A percentile compares a stretch with the other conserved stretches of the same genome.
Evolutionary conservation across 148 eudicot species (phyloP).

Genomic region (Linanthus parryae): DNA sequence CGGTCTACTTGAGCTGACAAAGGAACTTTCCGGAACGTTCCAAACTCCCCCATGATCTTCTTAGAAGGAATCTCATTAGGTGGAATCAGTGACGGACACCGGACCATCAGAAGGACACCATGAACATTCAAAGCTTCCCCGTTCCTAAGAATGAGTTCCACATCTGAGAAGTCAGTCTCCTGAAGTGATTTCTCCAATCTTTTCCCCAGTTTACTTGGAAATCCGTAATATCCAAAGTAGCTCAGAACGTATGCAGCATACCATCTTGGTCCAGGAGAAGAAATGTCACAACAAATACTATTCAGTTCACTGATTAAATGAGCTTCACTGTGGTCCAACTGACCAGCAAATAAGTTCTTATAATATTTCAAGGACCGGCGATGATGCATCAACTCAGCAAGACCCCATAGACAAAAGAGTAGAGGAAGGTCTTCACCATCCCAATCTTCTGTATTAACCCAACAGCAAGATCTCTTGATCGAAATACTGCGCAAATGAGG

Average conservation of each 20-base stretch:
- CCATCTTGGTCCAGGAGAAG: constrained; percentile 61
- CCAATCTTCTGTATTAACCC: constrained; percentile 47
- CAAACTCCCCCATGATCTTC: constrained; percentile 13
- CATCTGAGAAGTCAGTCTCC: constrained; percentile 50
- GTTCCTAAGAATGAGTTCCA: constrained; percentile 41
- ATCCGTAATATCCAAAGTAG: constrained; percentile 58
- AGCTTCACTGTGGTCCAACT: constrained; percentile 27
- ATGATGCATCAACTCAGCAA: constrained; percentile 56
- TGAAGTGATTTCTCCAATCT: constrained; percentile 37
- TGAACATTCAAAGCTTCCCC: constrained; percentile 59
- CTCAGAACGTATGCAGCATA: constrained; percentile 68
- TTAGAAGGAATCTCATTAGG: constrained; percentile 18
- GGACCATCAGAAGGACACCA: constrained; percentile 45
- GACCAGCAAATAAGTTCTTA: constrained; percentile 24
- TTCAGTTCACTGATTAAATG: constrained; percentile 45
- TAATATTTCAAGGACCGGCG: constrained; percentile 18
- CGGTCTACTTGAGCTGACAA: constrained; percentile 69
- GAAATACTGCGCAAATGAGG: constrained; percentile 34
- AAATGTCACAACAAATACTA: constrained; percentile 28
- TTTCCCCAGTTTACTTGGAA: constrained; percentile 56
- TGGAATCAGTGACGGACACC: constrained; percentile 69
- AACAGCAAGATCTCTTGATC: constrained; percentile 48
- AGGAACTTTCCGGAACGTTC: constrained; percentile 29
- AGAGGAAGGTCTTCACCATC: constrained; percentile 61
- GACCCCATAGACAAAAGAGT: constrained; percentile 57